Evolutionary conservation across 2,329 filamentous ascomycete genomes (phyloP), one percentile per base, ranked within the genome.

Genomic region (Talaromyces islandicus): DNA sequence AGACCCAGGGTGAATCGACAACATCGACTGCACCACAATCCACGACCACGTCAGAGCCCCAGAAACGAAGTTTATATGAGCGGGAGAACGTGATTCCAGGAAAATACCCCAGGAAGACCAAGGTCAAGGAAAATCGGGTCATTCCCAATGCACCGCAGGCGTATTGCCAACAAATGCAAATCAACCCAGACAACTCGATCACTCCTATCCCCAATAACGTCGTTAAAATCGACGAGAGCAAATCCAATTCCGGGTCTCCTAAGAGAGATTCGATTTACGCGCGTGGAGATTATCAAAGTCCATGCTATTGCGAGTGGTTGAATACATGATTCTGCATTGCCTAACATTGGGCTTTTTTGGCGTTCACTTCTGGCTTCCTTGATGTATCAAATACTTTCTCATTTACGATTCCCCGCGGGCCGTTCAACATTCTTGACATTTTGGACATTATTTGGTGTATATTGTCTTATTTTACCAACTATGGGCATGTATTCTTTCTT

Each of bases 121-220:
- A 89, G 71, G 79, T 89, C 52, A 84, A 87, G 69, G 86, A 89
- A 71, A 83, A 85, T 56, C 81, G 87, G 25, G 73, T 77, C 50
- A 73, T 77, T 6, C 70, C 76, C 9, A 71, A 70, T 35, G 70
- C 74, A 7, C 63, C 67, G 11, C 67, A 77, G 56, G 82, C 86
- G 1, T 88, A 87, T 69, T 89, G 87, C 67, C 80, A 88, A 66
- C 82, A 87, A 68, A 87, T 88, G 80, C 77, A 83, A 63, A 77
- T 89, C 12, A 73, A 85, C 58, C 72, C 81, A 54, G 76, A 85
- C 63, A 81, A 81, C 30, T 66, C 71, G 9, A 69, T 82, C 14
- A 60, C 62, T 10, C 63, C 70, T 29, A 64, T 71, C 19, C 67
- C 67, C 3, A 67, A 65, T 17, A 62, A 67, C n/a, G 65, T 67